Percentiles rank a stretch among this genome's conserved stretches.
Conservation (phyloP, 352 stramenopile genomes). For the Phytopythium litorale region DNA sequence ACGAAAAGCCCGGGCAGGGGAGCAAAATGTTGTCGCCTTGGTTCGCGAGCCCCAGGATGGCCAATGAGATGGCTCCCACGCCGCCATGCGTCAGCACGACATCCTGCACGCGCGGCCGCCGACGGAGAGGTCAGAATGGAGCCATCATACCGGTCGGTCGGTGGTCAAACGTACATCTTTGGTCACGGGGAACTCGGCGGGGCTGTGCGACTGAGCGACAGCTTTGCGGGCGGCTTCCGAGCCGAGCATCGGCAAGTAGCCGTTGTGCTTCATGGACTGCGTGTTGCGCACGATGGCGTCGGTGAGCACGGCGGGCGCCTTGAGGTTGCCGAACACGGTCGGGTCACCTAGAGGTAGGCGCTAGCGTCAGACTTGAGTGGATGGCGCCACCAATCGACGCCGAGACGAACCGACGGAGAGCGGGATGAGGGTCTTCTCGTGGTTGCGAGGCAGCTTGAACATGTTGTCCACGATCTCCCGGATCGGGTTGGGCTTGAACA, state of each 20-base stretch:
- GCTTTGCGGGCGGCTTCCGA: constrained; percentile 60
- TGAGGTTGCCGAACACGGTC: constrained; percentile 76
- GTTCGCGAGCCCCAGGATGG: constrained; percentile 70
- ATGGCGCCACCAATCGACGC: neutral
- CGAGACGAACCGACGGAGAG: constrained; percentile 60
- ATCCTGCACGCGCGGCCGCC: constrained; percentile 23
- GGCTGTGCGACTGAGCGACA: constrained; percentile 68
- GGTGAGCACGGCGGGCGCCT: constrained; percentile 66
- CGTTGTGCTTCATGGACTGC: constrained; percentile 47
- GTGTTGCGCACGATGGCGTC: constrained; percentile 36
- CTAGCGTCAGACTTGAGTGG: neutral
- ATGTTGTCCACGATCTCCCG: constrained; percentile 89
- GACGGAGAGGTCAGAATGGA: neutral
- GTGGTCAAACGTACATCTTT: constrained; percentile 29
- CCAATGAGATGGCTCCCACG: constrained; percentile 85
- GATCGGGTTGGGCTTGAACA: constrained; percentile 73
- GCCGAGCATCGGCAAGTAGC: constrained; percentile 83
- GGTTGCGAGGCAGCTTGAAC: constrained; percentile 51
- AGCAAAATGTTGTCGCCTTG: constrained; percentile 76
- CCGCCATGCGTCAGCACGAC: constrained; percentile 88
- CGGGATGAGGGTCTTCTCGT: constrained; percentile 80
- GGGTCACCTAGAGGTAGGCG: constrained; percentile 44
- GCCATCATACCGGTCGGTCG: too few relatives aligned
- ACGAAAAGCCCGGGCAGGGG: constrained; percentile 63
- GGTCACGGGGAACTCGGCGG: constrained; percentile 25